Conservation (phyloP, 1,284 basidiomycete genomes). For the Spongiforma sp. region DNA sequence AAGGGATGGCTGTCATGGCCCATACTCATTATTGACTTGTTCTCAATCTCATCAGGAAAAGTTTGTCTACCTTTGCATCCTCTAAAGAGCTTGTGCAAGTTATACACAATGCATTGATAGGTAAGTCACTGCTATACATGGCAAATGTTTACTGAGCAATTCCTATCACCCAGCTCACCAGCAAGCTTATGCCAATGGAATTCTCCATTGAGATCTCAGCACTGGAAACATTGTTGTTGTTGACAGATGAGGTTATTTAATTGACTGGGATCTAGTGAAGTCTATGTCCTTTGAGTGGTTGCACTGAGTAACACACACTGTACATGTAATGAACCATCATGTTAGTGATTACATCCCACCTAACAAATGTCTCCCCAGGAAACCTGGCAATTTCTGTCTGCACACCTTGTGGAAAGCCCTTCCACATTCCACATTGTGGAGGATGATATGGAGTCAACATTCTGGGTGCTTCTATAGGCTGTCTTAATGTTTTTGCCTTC, state of each 20-base stretch:
- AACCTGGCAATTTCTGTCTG: neutral
- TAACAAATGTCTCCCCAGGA: neutral
- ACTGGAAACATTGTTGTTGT: neutral
- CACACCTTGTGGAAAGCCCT: neutral
- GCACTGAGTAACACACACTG: neutral
- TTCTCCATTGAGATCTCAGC: neutral
- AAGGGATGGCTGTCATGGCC: neutral
- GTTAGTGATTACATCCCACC: neutral
- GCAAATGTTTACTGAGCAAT: neutral
- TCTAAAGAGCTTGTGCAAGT: neutral
- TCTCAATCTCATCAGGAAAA: neutral
- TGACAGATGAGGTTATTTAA: neutral
- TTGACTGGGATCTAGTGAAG: neutral
- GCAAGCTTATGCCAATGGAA: neutral
- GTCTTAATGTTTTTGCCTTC: neutral
- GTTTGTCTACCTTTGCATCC: neutral
- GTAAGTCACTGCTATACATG: neutral
- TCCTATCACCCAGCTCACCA: neutral
- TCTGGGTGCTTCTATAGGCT: neutral
- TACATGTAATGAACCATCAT: neutral
- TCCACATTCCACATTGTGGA: neutral
- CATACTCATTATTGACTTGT: neutral
- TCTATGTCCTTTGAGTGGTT: too few species aligned
- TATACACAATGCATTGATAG: neutral
- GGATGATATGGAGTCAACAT: conserved; percentile 4